A percentile compares a stretch with the other conserved stretches of the same genome.
Evolutionary conservation across 495 filamentous ascomycete species (phyloP).

Genomic region (Podospora bellae-mahoneyi): DNA sequence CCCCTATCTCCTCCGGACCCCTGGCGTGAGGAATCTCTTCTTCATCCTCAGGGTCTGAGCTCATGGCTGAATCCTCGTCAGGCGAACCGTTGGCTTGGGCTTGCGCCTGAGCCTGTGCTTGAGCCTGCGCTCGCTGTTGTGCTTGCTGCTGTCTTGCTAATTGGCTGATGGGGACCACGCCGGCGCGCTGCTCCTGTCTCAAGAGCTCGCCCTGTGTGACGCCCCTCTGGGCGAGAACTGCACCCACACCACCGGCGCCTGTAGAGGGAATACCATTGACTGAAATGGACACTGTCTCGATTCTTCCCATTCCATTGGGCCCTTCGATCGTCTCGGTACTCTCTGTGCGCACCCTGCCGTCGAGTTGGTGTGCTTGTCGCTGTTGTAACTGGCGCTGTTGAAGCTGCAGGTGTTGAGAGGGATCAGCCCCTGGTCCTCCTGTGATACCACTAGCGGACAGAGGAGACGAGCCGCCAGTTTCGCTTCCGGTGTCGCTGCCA

Average conservation of each 20-base stretch:
- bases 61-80: constrained; percentile 35
- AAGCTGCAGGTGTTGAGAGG: constrained; percentile 20
- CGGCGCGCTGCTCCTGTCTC: constrained; percentile 73
- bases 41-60: constrained; percentile 40
- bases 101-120: constrained; percentile 10
- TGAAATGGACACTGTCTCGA: constrained; percentile 68
- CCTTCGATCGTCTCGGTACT: constrained; percentile 68
- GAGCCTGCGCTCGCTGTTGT: constrained; percentile 22
- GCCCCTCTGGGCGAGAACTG: constrained; percentile 40
- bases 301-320: constrained; percentile 63
- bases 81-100: constrained; percentile 24
- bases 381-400: constrained; percentile 24
- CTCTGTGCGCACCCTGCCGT: constrained; percentile 36
- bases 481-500: constrained; percentile 28
- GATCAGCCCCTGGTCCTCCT: not conserved
- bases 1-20: constrained; percentile 76
- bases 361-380: constrained; percentile 10
- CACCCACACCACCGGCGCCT: constrained; percentile 24
- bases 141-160: constrained; percentile 33
- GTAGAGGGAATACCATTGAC: constrained; percentile 59
- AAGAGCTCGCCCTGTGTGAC: constrained; percentile 75
- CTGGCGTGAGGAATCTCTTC: constrained; percentile 75
- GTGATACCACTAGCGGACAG: constrained; percentile 18
- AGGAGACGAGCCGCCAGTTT: constrained; percentile 28
- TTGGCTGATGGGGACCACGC: constrained; percentile 57